These are phyloP conservation scores for Hydnomerulius pinastri DNA, from an alignment of 768 basidiomycete species.

Conservation along the genomic window DNA sequence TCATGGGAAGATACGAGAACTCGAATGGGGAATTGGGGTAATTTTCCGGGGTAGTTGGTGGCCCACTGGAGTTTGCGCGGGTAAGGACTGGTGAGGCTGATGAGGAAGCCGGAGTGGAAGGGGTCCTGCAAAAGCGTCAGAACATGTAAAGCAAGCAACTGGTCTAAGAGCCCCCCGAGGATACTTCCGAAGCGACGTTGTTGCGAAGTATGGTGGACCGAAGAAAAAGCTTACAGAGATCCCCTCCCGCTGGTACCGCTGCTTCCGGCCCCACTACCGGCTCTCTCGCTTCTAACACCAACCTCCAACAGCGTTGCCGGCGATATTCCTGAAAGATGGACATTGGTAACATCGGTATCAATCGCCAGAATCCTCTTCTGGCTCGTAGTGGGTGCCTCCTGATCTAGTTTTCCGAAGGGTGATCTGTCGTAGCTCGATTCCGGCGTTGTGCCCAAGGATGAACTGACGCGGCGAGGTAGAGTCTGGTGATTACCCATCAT, in stretches of 20 bases:
- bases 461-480: background rate
- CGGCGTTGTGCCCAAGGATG: background rate
- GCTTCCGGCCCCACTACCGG: background rate
- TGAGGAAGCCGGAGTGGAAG: conserved; percentile 2
- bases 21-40: background rate
- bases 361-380: background rate
- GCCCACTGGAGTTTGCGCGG: background rate
- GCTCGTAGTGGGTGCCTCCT: background rate
- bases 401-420: background rate
- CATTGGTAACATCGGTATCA: background rate
- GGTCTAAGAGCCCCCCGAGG: too few relatives aligned
- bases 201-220: conserved; percentile 5
- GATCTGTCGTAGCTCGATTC: background rate
- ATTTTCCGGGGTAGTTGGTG: conserved; percentile 1
- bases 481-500: background rate
- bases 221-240: background rate
- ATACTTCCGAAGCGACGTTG: too few relatives aligned
- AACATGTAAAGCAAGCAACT: too few relatives aligned
- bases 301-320: background rate
- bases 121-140: background rate
- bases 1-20: background rate
- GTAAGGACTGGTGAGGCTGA: conserved; percentile 7
- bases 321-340: background rate
- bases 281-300: too few relatives aligned
- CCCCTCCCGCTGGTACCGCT: background rate